Evolutionary conservation across 495 filamentous ascomycete species (phyloP).

Genomic region (Staphylotrichum longicolle): DNA sequence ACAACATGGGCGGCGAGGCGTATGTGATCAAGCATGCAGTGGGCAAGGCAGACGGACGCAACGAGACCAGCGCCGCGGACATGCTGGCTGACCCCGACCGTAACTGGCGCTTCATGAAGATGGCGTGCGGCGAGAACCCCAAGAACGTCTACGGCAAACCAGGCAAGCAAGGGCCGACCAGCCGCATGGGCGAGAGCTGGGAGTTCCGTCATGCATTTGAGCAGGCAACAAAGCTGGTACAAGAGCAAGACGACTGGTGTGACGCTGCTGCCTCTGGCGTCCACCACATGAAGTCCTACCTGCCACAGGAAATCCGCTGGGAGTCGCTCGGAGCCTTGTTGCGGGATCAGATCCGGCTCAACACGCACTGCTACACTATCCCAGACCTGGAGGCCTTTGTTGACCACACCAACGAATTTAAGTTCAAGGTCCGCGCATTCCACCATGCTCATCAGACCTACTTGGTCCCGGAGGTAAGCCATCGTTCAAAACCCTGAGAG

Average conservation of each 20-base stretch:
- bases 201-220: constrained; percentile 62
- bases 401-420: constrained; percentile 63
- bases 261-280: constrained; percentile 45
- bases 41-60: constrained; percentile 46
- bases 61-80: constrained; percentile 51
- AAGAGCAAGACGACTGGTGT: constrained; percentile 61
- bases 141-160: constrained; percentile 51
- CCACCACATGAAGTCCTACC: constrained; percentile 41
- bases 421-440: constrained; percentile 59
- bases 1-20: constrained; percentile 67
- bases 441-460: constrained; percentile 64
- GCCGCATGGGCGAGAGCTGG: constrained; percentile 59
- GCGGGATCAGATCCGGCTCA: constrained; percentile 59
- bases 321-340: constrained; percentile 59
- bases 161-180: constrained; percentile 44
- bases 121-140: constrained; percentile 69
- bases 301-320: constrained; percentile 55
- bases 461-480: constrained; percentile 53
- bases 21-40: constrained; percentile 61
- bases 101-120: constrained; percentile 63
- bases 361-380: constrained; percentile 66
- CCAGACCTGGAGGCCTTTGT: constrained; percentile 63
- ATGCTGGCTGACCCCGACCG: constrained; percentile 50
- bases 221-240: constrained; percentile 49
- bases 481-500: fast-evolving